phyloP scores from a whole-genome alignment of 2,329 filamentous ascomycete genomes.

The Pseudocercospora eumusae region DNA sequence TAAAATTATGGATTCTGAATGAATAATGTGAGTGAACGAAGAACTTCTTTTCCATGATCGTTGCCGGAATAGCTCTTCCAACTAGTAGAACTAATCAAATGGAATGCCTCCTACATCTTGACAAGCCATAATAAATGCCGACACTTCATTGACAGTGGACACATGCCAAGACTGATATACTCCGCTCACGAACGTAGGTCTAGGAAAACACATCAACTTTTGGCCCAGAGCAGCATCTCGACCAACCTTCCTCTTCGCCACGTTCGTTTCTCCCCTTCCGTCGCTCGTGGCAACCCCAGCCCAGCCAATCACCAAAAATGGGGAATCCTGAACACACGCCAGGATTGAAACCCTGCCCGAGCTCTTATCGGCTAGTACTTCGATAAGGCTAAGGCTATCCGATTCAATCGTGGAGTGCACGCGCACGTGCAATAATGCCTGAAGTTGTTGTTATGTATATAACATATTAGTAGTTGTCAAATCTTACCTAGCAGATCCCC shows the following conservation, averaged over 20 bases:
- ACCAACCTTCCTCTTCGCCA: background rate
- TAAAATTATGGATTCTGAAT: constrained; percentile 7
- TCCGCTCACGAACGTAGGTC: no score
- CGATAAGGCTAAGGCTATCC: constrained; percentile 6
- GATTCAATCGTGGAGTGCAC: background rate
- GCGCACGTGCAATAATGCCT: no score
- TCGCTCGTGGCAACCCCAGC: background rate
- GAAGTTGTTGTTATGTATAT: no score
- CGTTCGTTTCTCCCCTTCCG: background rate
- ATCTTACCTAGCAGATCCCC: no score
- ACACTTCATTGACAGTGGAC: background rate
- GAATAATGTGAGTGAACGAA: background rate
- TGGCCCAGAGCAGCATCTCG: background rate
- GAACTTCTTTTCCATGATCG: no score
- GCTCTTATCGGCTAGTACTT: background rate
- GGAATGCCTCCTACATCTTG: background rate
- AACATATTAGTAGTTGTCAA: no score
- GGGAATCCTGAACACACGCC: background rate
- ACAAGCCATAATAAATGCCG: no score
- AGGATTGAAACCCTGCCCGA: background rate
- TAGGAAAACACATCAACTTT: no score
- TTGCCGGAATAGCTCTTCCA: no score
- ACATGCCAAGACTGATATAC: background rate
- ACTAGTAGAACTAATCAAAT: no score
- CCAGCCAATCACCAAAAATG: constrained; percentile 6